Percentiles rank a stretch among this genome's conserved stretches.
These are phyloP conservation scores for Crithidia expoeki DNA, from an alignment of 208 protist genomes.

Conservation along the genomic window DNA sequence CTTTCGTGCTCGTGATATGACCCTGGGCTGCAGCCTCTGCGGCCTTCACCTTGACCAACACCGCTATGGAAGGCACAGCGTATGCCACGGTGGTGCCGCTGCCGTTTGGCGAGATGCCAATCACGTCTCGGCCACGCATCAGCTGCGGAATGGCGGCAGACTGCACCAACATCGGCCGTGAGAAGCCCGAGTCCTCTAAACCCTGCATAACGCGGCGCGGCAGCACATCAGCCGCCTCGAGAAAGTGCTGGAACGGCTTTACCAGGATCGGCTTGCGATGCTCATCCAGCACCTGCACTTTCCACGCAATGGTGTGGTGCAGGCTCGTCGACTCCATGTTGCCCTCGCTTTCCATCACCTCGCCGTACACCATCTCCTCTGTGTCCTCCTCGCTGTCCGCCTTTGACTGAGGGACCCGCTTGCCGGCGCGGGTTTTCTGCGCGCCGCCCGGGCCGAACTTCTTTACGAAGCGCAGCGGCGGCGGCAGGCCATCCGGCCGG, in stretches of 20 bases:
- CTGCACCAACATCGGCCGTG: slow-evolving; percentile 83
- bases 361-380: slow-evolving; percentile 38
- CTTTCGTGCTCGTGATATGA: neutral
- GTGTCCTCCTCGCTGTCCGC: slow-evolving; percentile 22
- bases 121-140: slow-evolving; percentile 88
- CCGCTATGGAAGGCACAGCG: slow-evolving; percentile 88
- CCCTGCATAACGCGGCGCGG: slow-evolving; percentile 50
- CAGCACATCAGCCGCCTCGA: slow-evolving; percentile 44
- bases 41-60: slow-evolving; percentile 26
- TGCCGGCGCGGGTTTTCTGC: slow-evolving; percentile 20
- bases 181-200: slow-evolving; percentile 46
- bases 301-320: slow-evolving; percentile 37
- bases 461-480: slow-evolving; percentile 49
- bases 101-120: slow-evolving; percentile 95
- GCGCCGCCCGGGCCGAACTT: slow-evolving; percentile 46
- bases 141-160: slow-evolving; percentile 78
- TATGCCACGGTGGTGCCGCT: slow-evolving; percentile 97
- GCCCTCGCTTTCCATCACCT: slow-evolving; percentile 53
- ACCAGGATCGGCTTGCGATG: slow-evolving; percentile 33
- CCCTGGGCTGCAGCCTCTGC: slow-evolving; percentile 1
- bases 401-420: slow-evolving; percentile 25
- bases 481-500: slow-evolving; percentile 39
- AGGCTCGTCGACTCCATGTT: slow-evolving; percentile 40
- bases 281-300: slow-evolving; percentile 70
- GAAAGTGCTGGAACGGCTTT: slow-evolving; percentile 52